Percentiles rank a stretch among this genome's conserved stretches.
These are phyloP conservation scores for Calocera cornea DNA, from an alignment of 768 basidiomycete species.

Conservation along the genomic window DNA sequence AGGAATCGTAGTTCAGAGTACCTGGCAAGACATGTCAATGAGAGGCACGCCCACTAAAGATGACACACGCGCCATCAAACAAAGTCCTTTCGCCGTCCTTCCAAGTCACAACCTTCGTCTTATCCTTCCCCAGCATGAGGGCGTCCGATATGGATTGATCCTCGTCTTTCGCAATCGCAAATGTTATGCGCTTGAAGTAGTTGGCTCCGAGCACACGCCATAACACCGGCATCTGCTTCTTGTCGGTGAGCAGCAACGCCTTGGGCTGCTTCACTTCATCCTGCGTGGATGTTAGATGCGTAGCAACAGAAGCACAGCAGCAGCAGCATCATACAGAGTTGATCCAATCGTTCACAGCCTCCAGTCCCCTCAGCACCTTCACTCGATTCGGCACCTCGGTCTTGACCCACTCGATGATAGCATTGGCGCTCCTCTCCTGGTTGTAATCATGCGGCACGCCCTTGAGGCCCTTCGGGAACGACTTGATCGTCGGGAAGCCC, in stretches of 20 bases:
- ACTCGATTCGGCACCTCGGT: slow-evolving; percentile 60
- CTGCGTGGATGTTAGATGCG: not conserved
- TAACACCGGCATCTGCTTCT: slow-evolving; percentile 59
- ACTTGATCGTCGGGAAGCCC: slow-evolving; percentile 90
- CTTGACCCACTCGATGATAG: slow-evolving; percentile 63
- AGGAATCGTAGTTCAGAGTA: not conserved
- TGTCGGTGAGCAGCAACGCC: slow-evolving; percentile 54
- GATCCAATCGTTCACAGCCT: slow-evolving; percentile 55
- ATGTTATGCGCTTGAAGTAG: slow-evolving; percentile 46
- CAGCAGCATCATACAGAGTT: slow-evolving; percentile 40
- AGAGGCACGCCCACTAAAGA: not conserved
- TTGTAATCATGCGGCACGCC: slow-evolving; percentile 53
- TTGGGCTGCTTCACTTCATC: slow-evolving; percentile 36
- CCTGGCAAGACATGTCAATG: not conserved
- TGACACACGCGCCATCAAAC: not conserved
- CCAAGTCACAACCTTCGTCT: not conserved
- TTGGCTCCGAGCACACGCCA: slow-evolving; percentile 72
- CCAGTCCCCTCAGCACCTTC: slow-evolving; percentile 37
- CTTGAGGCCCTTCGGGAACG: slow-evolving; percentile 65
- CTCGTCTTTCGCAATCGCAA: slow-evolving; percentile 12
- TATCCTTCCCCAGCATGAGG: slow-evolving; percentile 18
- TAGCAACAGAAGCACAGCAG: not conserved
- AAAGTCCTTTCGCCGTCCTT: not conserved
- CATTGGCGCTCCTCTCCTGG: slow-evolving; percentile 53
- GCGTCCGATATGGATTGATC: slow-evolving; percentile 36